Conservation (phyloP, 2,329 filamentous ascomycete genomes). For the Cadophora luteo-olivacea region DNA sequence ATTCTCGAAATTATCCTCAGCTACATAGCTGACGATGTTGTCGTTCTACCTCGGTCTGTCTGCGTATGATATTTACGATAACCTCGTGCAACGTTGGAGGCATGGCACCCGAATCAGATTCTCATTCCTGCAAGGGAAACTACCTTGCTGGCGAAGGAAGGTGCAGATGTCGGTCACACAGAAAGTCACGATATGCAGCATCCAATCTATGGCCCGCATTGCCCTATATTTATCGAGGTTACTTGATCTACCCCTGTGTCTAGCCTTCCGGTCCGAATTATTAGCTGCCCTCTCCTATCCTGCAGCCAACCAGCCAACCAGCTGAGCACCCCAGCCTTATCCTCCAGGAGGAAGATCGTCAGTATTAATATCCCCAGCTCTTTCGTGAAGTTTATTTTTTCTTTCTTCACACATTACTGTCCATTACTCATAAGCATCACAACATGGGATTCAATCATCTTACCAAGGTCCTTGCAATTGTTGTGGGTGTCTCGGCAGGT, state of each 20-base stretch:
- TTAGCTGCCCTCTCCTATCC: neutral
- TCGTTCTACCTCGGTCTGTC: neutral
- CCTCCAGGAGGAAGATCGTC: conserved; percentile 2
- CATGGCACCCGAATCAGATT: neutral
- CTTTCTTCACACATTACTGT: neutral
- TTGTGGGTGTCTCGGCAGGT: conserved; percentile 43
- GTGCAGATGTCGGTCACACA: neutral
- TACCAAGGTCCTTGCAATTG: conserved; percentile 19
- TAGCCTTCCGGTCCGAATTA: conserved; percentile 9
- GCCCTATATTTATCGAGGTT: neutral
- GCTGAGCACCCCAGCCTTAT: conserved; percentile 1
- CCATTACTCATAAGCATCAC: neutral
- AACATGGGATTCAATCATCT: conserved; percentile 32
- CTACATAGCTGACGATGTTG: neutral
- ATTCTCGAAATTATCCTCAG: neutral
- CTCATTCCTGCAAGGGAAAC: neutral
- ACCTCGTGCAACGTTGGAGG: neutral
- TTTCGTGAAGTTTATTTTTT: neutral
- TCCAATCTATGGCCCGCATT: conserved; percentile 3
- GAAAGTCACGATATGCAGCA: neutral
- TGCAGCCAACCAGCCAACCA: neutral
- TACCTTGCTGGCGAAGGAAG: conserved; percentile 1
- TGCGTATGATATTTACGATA: neutral
- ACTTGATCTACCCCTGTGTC: neutral
- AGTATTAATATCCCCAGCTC: conserved; percentile 5